Base-by-base conservation (phyloP, 768 basidiomycete genomes). In the Kwoniella sp. region DNA sequence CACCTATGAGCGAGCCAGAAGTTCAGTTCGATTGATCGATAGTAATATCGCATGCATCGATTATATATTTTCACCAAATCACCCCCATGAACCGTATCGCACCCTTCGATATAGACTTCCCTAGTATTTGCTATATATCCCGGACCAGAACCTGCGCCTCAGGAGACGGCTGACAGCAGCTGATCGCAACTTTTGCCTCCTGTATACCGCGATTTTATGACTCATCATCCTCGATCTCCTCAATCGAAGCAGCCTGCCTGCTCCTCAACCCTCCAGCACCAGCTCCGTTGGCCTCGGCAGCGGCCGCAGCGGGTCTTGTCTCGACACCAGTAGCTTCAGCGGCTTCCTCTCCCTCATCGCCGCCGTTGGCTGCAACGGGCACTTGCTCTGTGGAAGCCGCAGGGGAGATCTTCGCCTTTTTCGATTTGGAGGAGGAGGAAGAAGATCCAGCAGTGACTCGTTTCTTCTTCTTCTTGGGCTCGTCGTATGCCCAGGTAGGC, bases 401-500 rank as follows among this genome's bases (percentile, higher is more conserved):
- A 8, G 29, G 50, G 2, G 64, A 58, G 27, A 61, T 46, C 49
- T 58, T 55, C 15, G 64, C 55, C 25, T 64, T 67, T 25, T 58
- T 56, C 33, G 63, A 65, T 40, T 44, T 44, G 40, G 40, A 44
- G 40, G 40, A 13, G 5, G n/a, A 33, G 13, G 63, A 61, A 8
- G 47, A 29, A n/a, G 55, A 57, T n/a, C 67, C 70, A 15, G 44
- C 40, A 15, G 47, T 29, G 51, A 50, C 50, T 17, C 47, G 46
- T 53, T 79, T 80, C 82, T 87, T 89, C 57, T 88, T 88, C 76
- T 87, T 86, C 62, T 88, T 88, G 1, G 86, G 87, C 26, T 91
- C 66, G 76, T 98, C 94, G 92, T 94, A 99, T 72, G 92, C 95
- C 90, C 92, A 99, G 21, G 90, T 80, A 21, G 96, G 96, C 70